Conservation (phyloP, 2,329 filamentous ascomycete species). For the Alternaria sp. region DNA sequence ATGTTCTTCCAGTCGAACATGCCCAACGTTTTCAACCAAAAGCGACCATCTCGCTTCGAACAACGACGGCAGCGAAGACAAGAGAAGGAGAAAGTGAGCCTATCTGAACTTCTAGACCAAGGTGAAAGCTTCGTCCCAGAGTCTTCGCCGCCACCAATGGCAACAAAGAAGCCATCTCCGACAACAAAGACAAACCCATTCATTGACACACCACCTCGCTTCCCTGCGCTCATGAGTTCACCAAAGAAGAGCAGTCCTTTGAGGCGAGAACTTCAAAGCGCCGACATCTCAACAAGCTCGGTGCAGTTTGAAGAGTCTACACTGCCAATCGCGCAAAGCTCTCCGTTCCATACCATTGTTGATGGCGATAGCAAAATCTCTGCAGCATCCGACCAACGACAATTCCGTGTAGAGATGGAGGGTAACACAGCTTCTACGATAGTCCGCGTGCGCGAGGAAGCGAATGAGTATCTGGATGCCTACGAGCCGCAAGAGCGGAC, state of each 20-base stretch:
- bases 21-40: constrained; percentile 35
- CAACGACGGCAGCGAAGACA: constrained; percentile 27
- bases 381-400: constrained; percentile 40
- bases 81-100: constrained; percentile 36
- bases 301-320: constrained; percentile 34
- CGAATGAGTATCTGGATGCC: constrained; percentile 42
- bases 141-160: constrained; percentile 36
- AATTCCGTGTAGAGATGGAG: constrained; percentile 41
- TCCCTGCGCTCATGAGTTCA: constrained; percentile 32
- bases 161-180: constrained; percentile 20
- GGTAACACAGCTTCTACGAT: constrained; percentile 35
- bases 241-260: constrained; percentile 46
- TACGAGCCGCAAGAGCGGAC: constrained; percentile 43
- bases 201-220: constrained; percentile 39
- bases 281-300: constrained; percentile 33
- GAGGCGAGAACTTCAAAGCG: constrained; percentile 35
- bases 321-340: constrained; percentile 40
- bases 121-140: constrained; percentile 42
- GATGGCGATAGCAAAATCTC: constrained; percentile 35
- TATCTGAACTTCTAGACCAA: constrained; percentile 40
- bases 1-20: constrained; percentile 47
- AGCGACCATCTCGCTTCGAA: constrained; percentile 23
- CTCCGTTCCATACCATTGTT: constrained; percentile 41
- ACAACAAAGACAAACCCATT: constrained; percentile 36
- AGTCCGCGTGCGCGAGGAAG: constrained; percentile 40